Conservation (phyloP, 768 basidiomycete species). For the Mycena leptocephala region DNA sequence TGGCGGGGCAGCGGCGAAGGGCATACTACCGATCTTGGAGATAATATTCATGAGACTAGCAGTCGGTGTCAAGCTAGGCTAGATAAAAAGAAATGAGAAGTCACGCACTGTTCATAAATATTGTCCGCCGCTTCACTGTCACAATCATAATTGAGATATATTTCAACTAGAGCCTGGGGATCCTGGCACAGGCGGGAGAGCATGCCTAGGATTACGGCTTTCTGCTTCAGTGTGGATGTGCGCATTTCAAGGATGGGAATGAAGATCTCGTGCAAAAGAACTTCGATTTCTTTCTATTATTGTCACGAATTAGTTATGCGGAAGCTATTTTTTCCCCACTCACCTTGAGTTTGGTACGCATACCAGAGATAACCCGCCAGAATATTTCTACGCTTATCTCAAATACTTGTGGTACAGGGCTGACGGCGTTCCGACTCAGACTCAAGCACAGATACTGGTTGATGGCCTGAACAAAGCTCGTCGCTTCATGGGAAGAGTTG, state of each 20-base stretch:
- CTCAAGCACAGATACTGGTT: slow-evolving; percentile 97
- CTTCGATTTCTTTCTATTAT: slow-evolving; percentile 97
- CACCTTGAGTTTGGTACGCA: slow-evolving; percentile 97
- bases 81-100: neutral
- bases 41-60: slow-evolving; percentile 93
- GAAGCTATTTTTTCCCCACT: slow-evolving; percentile 27
- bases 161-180: slow-evolving; percentile 97
- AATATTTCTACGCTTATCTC: slow-evolving; percentile 99
- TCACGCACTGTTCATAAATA: slow-evolving; percentile 93
- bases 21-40: slow-evolving; percentile 87
- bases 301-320: slow-evolving; percentile 25
- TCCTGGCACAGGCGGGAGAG: slow-evolving; percentile 92
- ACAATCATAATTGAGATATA: slow-evolving; percentile 99
- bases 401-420: slow-evolving; percentile 96
- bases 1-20: slow-evolving; percentile 62
- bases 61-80: neutral
- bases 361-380: slow-evolving; percentile 94
- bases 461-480: slow-evolving; percentile 92
- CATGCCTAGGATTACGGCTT: slow-evolving; percentile 93
- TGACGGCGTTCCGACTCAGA: slow-evolving; percentile 95
- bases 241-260: slow-evolving; percentile 98
- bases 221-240: slow-evolving; percentile 95
- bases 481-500: slow-evolving; percentile 89
- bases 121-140: slow-evolving; percentile 96
- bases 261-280: slow-evolving; percentile 98